Conservation (phyloP, 371 early-diverging fungal species). For the Haplosporangium sp. region DNA sequence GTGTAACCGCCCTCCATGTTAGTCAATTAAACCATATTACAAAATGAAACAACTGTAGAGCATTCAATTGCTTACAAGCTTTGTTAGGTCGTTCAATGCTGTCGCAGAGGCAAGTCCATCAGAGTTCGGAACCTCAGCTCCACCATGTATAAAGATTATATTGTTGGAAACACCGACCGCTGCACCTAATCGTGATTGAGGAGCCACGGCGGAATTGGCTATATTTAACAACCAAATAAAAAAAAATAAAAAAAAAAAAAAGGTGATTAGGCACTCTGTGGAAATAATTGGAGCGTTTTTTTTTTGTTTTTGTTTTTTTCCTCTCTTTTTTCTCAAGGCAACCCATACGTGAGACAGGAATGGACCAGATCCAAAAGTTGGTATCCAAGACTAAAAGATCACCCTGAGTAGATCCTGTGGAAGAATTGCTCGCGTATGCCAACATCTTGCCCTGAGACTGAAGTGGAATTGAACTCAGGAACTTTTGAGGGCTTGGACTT, state of each 20-base stretch:
- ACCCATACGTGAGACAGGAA: conserved; percentile 43
- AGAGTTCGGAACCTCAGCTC: conserved; percentile 7
- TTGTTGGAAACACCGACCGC: conserved; percentile 34
- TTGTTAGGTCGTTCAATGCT: conserved; percentile 25
- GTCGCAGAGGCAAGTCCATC: conserved; percentile 25
- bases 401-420: conserved; percentile 11
- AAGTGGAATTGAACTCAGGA: conserved; percentile 22
- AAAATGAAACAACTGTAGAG: not conserved
- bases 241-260: not conserved
- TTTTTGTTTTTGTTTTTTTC: not conserved
- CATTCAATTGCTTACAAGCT: conserved; percentile 22
- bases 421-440: conserved; percentile 33
- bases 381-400: conserved; percentile 37
- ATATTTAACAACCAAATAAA: not conserved
- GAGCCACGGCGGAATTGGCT: conserved; percentile 30
- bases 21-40: not conserved
- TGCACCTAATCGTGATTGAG: conserved; percentile 37
- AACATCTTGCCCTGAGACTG: conserved; percentile 49
- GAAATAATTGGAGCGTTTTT: not conserved
- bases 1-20: not conserved
- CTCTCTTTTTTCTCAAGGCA: not conserved
- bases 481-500: conserved; percentile 42
- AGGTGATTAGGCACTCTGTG: not conserved
- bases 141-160: conserved; percentile 32
- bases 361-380: conserved; percentile 48